phyloP scores from a whole-genome alignment of 257 asterid genomes.

The Coffea canephora region DNA sequence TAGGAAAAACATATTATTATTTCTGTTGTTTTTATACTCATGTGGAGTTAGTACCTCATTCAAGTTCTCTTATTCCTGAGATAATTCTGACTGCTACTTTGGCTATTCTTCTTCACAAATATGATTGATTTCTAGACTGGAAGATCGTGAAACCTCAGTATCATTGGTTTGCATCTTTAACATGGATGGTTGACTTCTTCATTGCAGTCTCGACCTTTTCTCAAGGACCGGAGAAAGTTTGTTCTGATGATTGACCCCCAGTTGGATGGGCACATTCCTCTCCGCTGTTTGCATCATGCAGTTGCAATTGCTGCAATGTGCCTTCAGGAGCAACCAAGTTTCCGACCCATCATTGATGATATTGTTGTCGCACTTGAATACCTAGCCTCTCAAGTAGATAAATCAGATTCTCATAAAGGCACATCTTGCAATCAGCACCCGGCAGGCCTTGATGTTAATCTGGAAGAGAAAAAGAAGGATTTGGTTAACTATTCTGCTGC shows the following conservation, averaged over 20 bases:
- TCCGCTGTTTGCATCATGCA: conserved; percentile 67
- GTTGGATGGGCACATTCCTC: conserved; percentile 55
- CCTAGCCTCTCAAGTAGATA: conserved; percentile 53
- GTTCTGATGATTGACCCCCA: conserved; percentile 66
- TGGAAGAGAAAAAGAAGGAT: conserved; percentile 17
- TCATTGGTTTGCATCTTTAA: background rate
- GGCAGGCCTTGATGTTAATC: conserved; percentile 23
- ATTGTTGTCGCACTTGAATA: conserved; percentile 78
- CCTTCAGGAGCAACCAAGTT: conserved; percentile 73
- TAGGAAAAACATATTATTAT: background rate
- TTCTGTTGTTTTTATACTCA: background rate
- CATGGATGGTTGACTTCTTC: background rate
- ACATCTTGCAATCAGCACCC: conserved; percentile 34
- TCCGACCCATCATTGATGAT: conserved; percentile 67
- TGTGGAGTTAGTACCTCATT: background rate
- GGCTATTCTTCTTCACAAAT: background rate
- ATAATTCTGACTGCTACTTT: background rate
- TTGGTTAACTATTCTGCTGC: conserved; percentile 11
- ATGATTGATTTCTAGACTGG: background rate
- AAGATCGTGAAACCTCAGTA: background rate
- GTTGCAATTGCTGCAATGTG: conserved; percentile 86
- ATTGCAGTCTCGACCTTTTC: conserved; percentile 64
- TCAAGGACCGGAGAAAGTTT: conserved; percentile 57
- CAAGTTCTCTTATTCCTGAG: background rate
- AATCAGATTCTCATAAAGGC: conserved; percentile 26